Conservation (phyloP, 2,329 filamentous ascomycete species). For the Plectosphaerella cucumerina region DNA sequence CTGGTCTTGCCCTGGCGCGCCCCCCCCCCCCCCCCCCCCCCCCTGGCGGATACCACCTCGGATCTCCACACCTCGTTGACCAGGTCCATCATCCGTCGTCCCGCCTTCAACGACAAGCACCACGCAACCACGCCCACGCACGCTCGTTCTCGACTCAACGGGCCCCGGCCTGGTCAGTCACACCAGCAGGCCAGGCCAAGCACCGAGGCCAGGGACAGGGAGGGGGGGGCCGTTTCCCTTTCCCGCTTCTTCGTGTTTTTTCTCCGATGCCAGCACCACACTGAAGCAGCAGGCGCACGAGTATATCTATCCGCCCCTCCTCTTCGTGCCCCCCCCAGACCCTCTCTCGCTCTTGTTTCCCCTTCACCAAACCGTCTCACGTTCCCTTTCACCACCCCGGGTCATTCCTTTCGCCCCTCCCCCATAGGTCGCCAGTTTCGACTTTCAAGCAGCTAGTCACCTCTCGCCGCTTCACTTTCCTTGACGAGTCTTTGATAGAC, state of each 20-base stretch:
- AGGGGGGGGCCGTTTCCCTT: too few species aligned
- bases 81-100: neutral
- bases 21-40: too few species aligned
- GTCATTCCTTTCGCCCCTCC: neutral
- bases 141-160: too few species aligned
- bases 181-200: too few species aligned
- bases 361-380: constrained; percentile 7
- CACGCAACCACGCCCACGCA: too few species aligned
- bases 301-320: neutral
- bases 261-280: too few species aligned
- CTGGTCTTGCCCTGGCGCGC: constrained; percentile 3
- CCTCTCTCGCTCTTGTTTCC: constrained; percentile 1
- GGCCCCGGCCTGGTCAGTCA: neutral
- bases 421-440: constrained; percentile 10
- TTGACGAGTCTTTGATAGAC: constrained; percentile 51
- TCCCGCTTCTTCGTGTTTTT: too few species aligned
- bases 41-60: constrained; percentile 1
- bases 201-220: too few species aligned
- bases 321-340: neutral
- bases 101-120: too few species aligned
- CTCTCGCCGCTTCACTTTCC: constrained; percentile 30
- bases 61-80: neutral
- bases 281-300: too few species aligned
- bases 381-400: constrained; percentile 10
- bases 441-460: constrained; percentile 11